Percentiles rank a stretch among this genome's conserved stretches.
phyloP scores from a whole-genome alignment of 1,284 basidiomycete genomes.

The Schizophyllum commune region DNA sequence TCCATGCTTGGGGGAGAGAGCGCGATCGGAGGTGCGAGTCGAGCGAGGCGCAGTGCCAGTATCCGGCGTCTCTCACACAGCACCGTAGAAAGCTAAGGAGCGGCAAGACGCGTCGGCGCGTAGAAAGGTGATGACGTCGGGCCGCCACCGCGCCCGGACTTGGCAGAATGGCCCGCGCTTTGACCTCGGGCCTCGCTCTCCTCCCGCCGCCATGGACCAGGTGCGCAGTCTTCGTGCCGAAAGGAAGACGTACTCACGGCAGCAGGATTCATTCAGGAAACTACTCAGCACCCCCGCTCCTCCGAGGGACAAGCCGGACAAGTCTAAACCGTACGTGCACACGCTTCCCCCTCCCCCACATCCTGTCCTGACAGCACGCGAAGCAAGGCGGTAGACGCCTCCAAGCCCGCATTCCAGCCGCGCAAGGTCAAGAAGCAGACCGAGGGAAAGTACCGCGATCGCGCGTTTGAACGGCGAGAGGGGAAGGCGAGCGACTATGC shows the following conservation, averaged over 20 bases:
- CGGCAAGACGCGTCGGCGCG: not conserved
- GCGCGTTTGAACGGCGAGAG: constrained; percentile 58
- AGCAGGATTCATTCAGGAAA: not conserved
- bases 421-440: constrained; percentile 59
- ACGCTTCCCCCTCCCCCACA: not conserved
- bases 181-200: not conserved
- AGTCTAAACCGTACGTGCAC: not conserved
- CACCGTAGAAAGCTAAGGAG: not conserved
- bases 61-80: too few species aligned
- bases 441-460: constrained; percentile 55
- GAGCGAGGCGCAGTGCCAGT: too few species aligned
- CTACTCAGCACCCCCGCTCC: not conserved
- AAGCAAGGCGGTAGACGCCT: constrained; percentile 30
- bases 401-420: constrained; percentile 63
- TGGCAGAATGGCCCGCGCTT: not conserved
- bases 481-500: constrained; percentile 64
- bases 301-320: not conserved
- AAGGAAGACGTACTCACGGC: not conserved
- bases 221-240: not conserved
- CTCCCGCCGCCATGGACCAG: not conserved
- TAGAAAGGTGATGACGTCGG: not conserved
- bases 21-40: too few species aligned
- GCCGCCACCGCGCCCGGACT: too few species aligned
- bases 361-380: not conserved
- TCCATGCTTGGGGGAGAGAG: too few species aligned